A percentile compares a stretch with the other conserved stretches of the same genome.
Evolutionary conservation across 163 green algal species (phyloP).

Genomic region (Scenedesmus sp.): DNA sequence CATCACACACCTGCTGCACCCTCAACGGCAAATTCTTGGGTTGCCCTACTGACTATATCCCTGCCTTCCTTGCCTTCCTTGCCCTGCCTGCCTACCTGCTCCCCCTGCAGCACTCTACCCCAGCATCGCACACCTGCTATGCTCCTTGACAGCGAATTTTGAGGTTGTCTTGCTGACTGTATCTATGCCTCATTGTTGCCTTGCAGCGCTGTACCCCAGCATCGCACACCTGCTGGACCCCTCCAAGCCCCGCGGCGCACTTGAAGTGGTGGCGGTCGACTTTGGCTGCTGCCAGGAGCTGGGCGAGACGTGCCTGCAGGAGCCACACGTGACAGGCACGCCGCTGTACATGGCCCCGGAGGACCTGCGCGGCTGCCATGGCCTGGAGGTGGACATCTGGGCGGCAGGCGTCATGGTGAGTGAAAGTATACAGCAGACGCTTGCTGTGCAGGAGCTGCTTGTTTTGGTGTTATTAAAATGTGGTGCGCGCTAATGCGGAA

Average conservation of each 20-base stretch:
- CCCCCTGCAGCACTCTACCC: conserved; percentile 36
- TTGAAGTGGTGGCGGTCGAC: conserved; percentile 62
- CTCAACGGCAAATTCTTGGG: background rate
- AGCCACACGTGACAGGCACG: conserved; percentile 57
- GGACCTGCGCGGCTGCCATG: conserved; percentile 72
- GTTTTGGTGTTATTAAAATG: too few relatives aligned
- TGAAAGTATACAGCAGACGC: background rate
- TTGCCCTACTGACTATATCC: background rate
- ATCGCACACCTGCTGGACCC: conserved; percentile 38
- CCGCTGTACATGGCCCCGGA: conserved; percentile 81
- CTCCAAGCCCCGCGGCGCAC: background rate
- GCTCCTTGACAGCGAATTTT: background rate
- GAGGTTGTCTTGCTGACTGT: background rate
- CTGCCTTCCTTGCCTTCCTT: too few relatives aligned
- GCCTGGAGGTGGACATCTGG: conserved; percentile 78
- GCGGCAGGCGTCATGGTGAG: conserved; percentile 68
- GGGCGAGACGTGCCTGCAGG: conserved; percentile 15
- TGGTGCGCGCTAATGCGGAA: too few relatives aligned
- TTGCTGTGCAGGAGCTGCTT: background rate
- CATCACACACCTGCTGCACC: conserved; percentile 36
- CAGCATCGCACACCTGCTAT: conserved; percentile 24
- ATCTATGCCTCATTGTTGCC: background rate
- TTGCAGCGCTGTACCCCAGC: conserved; percentile 42
- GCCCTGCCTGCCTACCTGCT: background rate
- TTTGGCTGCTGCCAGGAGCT: conserved; percentile 62